Evolutionary conservation across 768 basidiomycete genomes (phyloP), one percentile per base, ranked within the genome.

Genomic region (Phlebiopsis flavidoalba): DNA sequence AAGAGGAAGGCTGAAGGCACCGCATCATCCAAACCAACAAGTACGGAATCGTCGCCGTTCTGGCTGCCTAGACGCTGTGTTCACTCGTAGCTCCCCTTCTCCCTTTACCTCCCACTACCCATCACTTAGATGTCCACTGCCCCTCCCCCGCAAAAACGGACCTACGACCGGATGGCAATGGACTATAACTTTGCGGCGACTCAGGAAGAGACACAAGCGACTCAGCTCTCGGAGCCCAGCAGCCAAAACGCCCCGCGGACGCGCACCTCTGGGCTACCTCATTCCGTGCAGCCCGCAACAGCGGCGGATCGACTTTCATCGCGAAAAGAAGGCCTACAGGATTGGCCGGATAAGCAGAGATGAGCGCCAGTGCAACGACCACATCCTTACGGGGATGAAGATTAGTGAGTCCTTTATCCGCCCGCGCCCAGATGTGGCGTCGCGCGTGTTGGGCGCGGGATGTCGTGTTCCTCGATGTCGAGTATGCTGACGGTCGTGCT

Each of bases 311-410:
- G 86, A 89, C 64, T 82, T 91, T 61, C 82, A 77, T 75, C 87
- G 81, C 66, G 64, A 79, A 45, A 73, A 77, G 26, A 77, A 77
- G 0, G 72, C 66, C 19, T 82, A 83, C 64, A 76, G 69, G 22
- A 71, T 91, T 63, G 89, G 89, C 26, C 79, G 89, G 54, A 31
- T n/a, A n/a, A 78, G 79, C 61, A 66, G 35, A 14, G 64, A 67
- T 22, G 24, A 53, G 33, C 14, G 56, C 0, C 31, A 35, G 31
- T 74, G 76, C 0, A 74, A 73, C 61, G 84, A 88, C 60, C 74
- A 89, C 49, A 71, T 84, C n/a, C 73, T 93, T 26, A 80, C 84
- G 5, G 87, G 88, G 8, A 81, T 79, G 75, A 90, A 83, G 79
- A 82, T 92, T 69, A 92, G 91, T 92, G 37, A 19, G 56, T 53